Conservation (phyloP, 2,329 filamentous ascomycete genomes). For the Aspergillus pseudonomiae region DNA sequence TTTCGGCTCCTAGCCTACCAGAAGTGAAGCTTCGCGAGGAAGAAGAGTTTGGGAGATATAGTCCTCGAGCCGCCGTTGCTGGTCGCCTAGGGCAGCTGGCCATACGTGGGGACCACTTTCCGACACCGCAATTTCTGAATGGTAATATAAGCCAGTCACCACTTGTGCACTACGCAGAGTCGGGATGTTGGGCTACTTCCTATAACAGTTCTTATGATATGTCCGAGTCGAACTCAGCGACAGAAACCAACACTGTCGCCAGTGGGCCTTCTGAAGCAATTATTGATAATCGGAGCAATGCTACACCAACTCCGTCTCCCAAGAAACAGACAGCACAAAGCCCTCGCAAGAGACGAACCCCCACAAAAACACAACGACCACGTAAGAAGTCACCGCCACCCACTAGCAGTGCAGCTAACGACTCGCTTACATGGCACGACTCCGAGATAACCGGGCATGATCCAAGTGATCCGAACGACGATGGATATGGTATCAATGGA, state of each 20-base stretch:
- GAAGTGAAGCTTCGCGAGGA: slow-evolving; percentile 36
- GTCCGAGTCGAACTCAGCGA: slow-evolving; percentile 21
- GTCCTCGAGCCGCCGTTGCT: slow-evolving; percentile 44
- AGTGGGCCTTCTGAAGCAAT: slow-evolving; percentile 17
- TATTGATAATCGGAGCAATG: slow-evolving; percentile 12
- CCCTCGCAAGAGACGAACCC: slow-evolving; percentile 29
- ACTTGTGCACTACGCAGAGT: slow-evolving; percentile 13
- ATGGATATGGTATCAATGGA: slow-evolving; percentile 66
- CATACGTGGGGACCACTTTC: slow-evolving; percentile 35
- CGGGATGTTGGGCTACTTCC: slow-evolving; percentile 17
- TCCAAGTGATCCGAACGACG: slow-evolving; percentile 59
- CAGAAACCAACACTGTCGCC: slow-evolving; percentile 9
- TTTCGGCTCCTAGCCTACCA: slow-evolving; percentile 34
- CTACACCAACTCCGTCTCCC: slow-evolving; percentile 20
- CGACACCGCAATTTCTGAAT: slow-evolving; percentile 21
- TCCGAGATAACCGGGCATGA: slow-evolving; percentile 65
- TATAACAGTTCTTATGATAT: slow-evolving; percentile 19
- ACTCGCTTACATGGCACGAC: slow-evolving; percentile 57
- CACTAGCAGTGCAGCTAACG: slow-evolving; percentile 26
- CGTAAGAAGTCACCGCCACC: slow-evolving; percentile 40
- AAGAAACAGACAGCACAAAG: slow-evolving; percentile 23
- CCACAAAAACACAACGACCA: slow-evolving; percentile 29
- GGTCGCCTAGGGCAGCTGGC: slow-evolving; percentile 45
- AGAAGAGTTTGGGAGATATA: slow-evolving; percentile 36
- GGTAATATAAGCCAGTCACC: slow-evolving; percentile 15